A percentile compares a stretch with the other conserved stretches of the same genome.
phyloP scores from a whole-genome alignment of 2,329 filamentous ascomycete species.

The Diatrype stigma region DNA sequence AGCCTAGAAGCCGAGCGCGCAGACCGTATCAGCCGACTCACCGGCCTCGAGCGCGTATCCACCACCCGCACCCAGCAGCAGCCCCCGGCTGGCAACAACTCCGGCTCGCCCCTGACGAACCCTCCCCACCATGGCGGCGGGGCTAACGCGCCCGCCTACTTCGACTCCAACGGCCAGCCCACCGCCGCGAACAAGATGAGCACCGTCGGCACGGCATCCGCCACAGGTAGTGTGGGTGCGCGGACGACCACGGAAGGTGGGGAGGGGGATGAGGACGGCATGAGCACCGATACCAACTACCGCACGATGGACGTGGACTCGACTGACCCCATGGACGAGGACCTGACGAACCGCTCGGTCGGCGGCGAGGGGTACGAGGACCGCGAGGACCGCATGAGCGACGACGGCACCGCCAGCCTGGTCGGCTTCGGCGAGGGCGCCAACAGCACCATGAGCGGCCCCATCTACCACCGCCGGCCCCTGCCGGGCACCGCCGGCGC shows the following conservation, averaged over 20 bases:
- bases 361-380: slow-evolving; percentile 72
- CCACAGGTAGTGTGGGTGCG: slow-evolving; percentile 72
- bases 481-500: slow-evolving; percentile 34
- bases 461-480: slow-evolving; percentile 58
- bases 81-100: slow-evolving; percentile 24
- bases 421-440: slow-evolving; percentile 93
- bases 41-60: slow-evolving; percentile 83
- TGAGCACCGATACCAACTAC: slow-evolving; percentile 63
- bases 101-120: slow-evolving; percentile 43
- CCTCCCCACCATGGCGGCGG: slow-evolving; percentile 15
- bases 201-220: slow-evolving; percentile 87
- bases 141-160: slow-evolving; percentile 64
- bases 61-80: slow-evolving; percentile 58
- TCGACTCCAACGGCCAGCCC: slow-evolving; percentile 70
- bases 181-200: slow-evolving; percentile 71
- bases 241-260: slow-evolving; percentile 48
- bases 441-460: slow-evolving; percentile 76
- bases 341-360: slow-evolving; percentile 41
- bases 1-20: slow-evolving; percentile 88
- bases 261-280: slow-evolving; percentile 61
- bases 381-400: slow-evolving; percentile 83
- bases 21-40: slow-evolving; percentile 90
- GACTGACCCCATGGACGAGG: slow-evolving; percentile 32
- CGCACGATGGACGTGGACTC: slow-evolving; percentile 53
- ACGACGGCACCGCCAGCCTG: slow-evolving; percentile 76